Base-by-base conservation (phyloP, 805 yeast genomes). In the Cyberlindnera veronae region DNA sequence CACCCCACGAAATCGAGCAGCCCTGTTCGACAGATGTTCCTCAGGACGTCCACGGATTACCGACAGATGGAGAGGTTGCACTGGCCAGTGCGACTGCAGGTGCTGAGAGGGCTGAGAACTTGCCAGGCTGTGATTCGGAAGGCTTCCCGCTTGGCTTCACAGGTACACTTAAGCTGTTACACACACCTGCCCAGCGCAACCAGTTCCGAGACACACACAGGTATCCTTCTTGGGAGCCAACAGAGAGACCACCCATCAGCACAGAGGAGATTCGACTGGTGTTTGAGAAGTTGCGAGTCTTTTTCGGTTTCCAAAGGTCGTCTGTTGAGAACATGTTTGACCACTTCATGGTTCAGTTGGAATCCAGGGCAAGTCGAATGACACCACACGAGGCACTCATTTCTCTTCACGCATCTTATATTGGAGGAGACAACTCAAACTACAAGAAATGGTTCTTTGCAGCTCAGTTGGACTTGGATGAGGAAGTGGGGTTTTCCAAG, bases 371-470 rank as follows among this genome's bases (percentile, higher is more conserved):
- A 0, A 77, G 95, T 45, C 74, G 98, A 45, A 77, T 82, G 73
- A 62, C 80, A 2, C 84, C 95, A 4, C 61, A 67, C 26, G 72
- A 66, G 42, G 97, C 97, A 0, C 66, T 91, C 41, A 56, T 79
- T 2, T 76, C 91, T 0, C 63, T 91, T 24, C 98, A 91, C 63
- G 81, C 88, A 1, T 95, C 90, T 46, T 91, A 91, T 62, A 87
- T 91, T 46, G 97, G 96, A 0, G 97, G 98, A 14, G 86, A 81
- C 36, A 69, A 80, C 44, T 76, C 97, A 4, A 91, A 91, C 63
- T 91, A 81, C 63, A 76, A 82, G 55, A 88, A 85, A 62, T 91
- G 98, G 98, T 88, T 80, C 60, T 85, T 90, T 63, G 87, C 95
- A 32, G 87, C 95, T 8, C 87, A 81, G 61, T 66, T 84, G 27